Conservation (phyloP, 495 filamentous ascomycete genomes). For the Rostrohypoxylon terebratum region DNA sequence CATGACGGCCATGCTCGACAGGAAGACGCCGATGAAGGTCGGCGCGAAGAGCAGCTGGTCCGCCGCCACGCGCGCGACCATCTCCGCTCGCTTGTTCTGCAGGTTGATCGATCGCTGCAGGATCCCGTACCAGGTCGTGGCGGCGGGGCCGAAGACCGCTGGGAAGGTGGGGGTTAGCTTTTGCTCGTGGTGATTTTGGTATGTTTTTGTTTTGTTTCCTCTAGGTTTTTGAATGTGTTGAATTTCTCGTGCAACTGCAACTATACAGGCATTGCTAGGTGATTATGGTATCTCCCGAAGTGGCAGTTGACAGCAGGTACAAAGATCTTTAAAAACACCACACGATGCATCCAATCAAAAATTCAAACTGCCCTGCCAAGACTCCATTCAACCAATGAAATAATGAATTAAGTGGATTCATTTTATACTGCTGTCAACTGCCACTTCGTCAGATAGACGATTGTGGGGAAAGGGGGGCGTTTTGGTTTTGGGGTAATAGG, state of each 20-base stretch:
- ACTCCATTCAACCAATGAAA: too few relatives aligned
- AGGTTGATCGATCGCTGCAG: constrained; percentile 74
- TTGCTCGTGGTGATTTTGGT: background rate
- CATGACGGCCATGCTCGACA: constrained; percentile 86
- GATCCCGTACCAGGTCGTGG: constrained; percentile 88
- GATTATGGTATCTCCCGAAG: background rate
- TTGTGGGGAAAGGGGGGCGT: background rate
- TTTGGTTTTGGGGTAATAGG: constrained; percentile 3
- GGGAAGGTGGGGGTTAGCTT: constrained; percentile 34
- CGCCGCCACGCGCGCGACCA: constrained; percentile 79
- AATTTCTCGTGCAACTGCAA: too few relatives aligned
- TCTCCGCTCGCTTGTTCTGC: constrained; percentile 72
- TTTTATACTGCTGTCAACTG: too few relatives aligned
- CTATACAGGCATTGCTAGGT: background rate
- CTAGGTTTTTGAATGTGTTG: background rate
- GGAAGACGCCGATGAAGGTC: constrained; percentile 81
- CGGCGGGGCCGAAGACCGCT: constrained; percentile 92
- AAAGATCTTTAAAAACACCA: background rate
- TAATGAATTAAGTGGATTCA: too few relatives aligned
- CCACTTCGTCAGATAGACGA: background rate
- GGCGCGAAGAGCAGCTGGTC: constrained; percentile 93
- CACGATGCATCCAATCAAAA: background rate
- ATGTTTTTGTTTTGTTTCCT: constrained; percentile 1
- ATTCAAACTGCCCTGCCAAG: background rate
- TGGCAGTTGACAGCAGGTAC: background rate